Evolutionary conservation across 108 stramenopile species (phyloP).

Genomic region (Stephanodiscus minutulus): DNA sequence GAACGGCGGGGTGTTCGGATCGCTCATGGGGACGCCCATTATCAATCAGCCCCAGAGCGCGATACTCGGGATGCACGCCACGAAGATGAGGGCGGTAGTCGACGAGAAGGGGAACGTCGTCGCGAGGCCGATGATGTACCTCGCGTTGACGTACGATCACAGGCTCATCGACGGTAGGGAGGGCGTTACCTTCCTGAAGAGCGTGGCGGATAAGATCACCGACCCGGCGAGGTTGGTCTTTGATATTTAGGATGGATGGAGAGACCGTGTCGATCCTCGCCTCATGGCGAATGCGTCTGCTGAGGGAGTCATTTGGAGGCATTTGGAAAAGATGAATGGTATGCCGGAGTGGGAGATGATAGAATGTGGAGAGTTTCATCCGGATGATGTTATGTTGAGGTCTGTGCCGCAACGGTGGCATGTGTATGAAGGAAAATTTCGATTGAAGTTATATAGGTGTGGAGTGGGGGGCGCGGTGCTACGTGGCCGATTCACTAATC

Average conservation of each 20-base stretch:
- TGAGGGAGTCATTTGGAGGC: no score
- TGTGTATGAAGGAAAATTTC: no score
- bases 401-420: no score
- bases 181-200: constrained; percentile 99
- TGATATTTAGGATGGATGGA: constrained; percentile 68
- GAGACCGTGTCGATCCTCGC: not conserved
- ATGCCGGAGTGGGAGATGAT: no score
- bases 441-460: not conserved
- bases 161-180: constrained; percentile 99
- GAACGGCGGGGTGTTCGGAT: constrained; percentile 99
- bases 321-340: no score
- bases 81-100: constrained; percentile 98
- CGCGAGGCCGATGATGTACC: constrained; percentile 99
- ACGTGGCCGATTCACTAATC: not conserved
- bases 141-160: constrained; percentile 99
- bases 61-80: constrained; percentile 99
- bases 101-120: constrained; percentile 95
- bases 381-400: no score
- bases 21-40: constrained; percentile 99
- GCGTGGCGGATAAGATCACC: constrained; percentile 96
- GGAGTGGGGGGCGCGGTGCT: not conserved
- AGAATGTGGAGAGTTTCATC: no score
- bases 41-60: constrained; percentile 99
- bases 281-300: no score
- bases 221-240: constrained; percentile 94